Base-by-base conservation (phyloP, 225 moss, liverwort and hornwort genomes). In the Rhytidiadelphus loreus region DNA sequence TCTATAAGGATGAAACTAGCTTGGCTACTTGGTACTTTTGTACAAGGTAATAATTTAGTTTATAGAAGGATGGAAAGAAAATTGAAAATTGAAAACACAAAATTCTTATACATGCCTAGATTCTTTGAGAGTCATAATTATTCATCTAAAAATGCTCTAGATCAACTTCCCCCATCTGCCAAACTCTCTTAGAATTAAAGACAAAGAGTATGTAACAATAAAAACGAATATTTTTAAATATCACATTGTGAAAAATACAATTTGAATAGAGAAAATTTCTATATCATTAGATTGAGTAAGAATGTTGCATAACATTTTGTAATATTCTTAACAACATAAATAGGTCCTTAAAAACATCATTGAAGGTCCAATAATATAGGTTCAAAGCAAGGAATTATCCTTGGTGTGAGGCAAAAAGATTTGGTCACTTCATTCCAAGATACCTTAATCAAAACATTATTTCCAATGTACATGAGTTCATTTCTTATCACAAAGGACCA, bases 171-270 rank as follows among this genome's bases (percentile, higher is more conserved):
- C 0, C 7, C 7, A 20, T 12, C 12, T 48, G 20, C 12, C 19
- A 32, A 12, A 4, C 12, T 32, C 20, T 74, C 2, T 30, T 19
- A 12, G 48, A 48, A 1, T 48, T 48, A 32, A 11, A 12, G 32
- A 32, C 5, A 20, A 74, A 32, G 2, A 12, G 0, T 1, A 12
- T 0, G 1, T 4, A 7, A 19, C 12, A 30, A 30, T 7, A 20
- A 33, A 33, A 52, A 50, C 33, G 20, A 21, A 52, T 21, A 33
- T 13, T 32, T 46, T 50, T 20, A 32, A 50, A 1, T 20, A 50
- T 12, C 4, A 32, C 32, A 32, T 32, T 48, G 4, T 20, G 1
- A 74, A 2, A 48, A 48, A 1, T 12, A 30, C 48, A 48, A 7
- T 30, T 48, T 48, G 1, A 1, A 32, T 20, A 50, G 12, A 19